Evolutionary conservation across 371 early-diverging fungal species (phyloP).

Genomic region (Mycotypha africana): DNA sequence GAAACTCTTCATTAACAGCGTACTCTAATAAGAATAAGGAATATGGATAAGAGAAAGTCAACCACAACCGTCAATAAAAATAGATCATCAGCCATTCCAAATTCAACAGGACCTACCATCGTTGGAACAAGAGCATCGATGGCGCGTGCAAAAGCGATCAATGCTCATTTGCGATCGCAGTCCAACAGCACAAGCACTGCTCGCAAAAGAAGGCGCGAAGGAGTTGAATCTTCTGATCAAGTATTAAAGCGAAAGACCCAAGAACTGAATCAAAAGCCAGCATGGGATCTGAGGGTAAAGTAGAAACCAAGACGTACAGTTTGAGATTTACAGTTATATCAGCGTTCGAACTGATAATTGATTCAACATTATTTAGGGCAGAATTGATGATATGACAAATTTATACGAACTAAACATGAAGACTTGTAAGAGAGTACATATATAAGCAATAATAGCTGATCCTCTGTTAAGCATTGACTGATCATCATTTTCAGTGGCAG

Average conservation of each 20-base stretch:
- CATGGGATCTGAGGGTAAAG: slow-evolving; percentile 40
- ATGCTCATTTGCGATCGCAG: slow-evolving; percentile 6
- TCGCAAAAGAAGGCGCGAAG: not conserved
- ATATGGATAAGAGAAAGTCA: too few species aligned
- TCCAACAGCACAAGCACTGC: slow-evolving; percentile 1
- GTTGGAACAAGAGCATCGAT: slow-evolving; percentile 15
- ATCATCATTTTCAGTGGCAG: slow-evolving; percentile 13
- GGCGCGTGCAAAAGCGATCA: slow-evolving; percentile 18
- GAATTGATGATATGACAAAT: slow-evolving; percentile 30
- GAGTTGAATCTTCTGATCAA: slow-evolving; percentile 2
- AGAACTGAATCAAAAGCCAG: slow-evolving; percentile 23
- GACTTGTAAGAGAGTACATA: slow-evolving; percentile 15
- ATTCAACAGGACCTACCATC: slow-evolving; percentile 1
- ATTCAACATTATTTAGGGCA: slow-evolving; percentile 20
- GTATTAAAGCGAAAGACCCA: slow-evolving; percentile 8
- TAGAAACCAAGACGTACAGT: not conserved
- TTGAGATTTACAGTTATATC: not conserved
- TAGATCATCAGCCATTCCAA: not conserved
- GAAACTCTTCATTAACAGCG: too few species aligned
- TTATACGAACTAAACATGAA: slow-evolving; percentile 17
- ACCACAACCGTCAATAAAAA: not conserved
- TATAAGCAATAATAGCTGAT: too few species aligned
- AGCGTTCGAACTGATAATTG: too few species aligned
- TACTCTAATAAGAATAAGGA: too few species aligned
- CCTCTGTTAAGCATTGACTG: not conserved